Conservation (phyloP, 2,329 filamentous ascomycete species). For the Colletotrichum noveboracense region DNA sequence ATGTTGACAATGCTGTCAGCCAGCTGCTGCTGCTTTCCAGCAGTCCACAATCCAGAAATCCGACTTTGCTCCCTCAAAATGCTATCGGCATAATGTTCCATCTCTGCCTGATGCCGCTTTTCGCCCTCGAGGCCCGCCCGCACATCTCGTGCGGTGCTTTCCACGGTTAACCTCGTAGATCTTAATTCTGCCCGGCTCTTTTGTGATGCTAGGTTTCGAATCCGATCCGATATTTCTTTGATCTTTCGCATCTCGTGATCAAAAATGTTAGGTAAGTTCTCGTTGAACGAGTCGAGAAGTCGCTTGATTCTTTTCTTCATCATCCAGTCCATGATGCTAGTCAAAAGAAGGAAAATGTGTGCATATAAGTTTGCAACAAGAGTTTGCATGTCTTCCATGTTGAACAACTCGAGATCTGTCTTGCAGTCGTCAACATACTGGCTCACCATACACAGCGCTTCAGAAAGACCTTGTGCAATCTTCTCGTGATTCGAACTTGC, state of each 20-base stretch:
- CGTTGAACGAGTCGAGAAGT: conserved; percentile 24
- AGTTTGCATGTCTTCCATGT: conserved; percentile 15
- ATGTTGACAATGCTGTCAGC: neutral
- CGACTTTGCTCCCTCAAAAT: neutral
- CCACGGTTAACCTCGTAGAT: neutral
- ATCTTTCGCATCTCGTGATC: conserved; percentile 19
- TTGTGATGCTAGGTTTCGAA: conserved; percentile 14
- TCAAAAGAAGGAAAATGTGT: conserved; percentile 28
- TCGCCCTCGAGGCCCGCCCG: conserved; percentile 17
- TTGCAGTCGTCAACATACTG: conserved; percentile 20
- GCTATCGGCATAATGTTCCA: neutral
- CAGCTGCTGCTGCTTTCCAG: neutral
- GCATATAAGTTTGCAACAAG: conserved; percentile 25
- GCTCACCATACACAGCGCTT: conserved; percentile 24
- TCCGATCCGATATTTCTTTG: neutral
- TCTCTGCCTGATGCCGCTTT: neutral
- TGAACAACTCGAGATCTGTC: conserved; percentile 10
- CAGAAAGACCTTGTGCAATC: conserved; percentile 22
- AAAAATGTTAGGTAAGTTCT: conserved; percentile 14
- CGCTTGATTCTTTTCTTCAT: conserved; percentile 19
- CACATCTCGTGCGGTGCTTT: neutral
- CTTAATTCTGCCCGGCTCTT: conserved; percentile 17
- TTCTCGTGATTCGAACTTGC: conserved; percentile 29
- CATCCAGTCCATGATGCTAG: conserved; percentile 26
- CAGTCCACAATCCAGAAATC: neutral